phyloP scores from a whole-genome alignment of 2,329 filamentous ascomycete species.

The Stachybotrys echinatus region DNA sequence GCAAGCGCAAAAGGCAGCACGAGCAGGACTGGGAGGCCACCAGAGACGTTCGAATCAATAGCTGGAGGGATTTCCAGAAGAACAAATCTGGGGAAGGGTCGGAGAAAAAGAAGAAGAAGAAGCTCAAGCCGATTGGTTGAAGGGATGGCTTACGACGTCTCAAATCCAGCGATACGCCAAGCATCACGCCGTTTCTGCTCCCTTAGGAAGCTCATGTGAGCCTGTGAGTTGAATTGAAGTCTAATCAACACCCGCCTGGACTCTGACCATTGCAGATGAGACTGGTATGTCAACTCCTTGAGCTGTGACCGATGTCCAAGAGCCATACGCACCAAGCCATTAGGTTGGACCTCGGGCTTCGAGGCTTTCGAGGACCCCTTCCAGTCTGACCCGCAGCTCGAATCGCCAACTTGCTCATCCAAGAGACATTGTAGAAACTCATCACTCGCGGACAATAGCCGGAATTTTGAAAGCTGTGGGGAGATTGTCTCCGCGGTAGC shows the following conservation, averaged over 20 bases:
- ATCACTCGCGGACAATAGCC: too few species aligned
- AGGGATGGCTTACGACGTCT: too few species aligned
- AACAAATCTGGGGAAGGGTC: conserved; percentile 46
- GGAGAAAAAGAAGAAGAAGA: conserved; percentile 64
- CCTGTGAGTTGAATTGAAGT: background rate
- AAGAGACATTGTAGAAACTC: too few species aligned
- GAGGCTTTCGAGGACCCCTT: too few species aligned
- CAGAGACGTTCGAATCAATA: conserved; percentile 83
- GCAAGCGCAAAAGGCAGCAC: conserved; percentile 84
- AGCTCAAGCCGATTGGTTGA: conserved; percentile 59
- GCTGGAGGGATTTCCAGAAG: conserved; percentile 91
- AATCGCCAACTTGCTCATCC: background rate
- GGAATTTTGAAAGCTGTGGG: conserved; percentile 17
- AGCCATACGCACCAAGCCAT: background rate
- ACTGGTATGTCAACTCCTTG: background rate
- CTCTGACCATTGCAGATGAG: conserved; percentile 19
- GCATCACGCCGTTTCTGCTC: too few species aligned
- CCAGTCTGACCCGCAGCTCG: too few species aligned
- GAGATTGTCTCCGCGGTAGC: conserved; percentile 24
- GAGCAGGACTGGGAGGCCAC: conserved; percentile 95
- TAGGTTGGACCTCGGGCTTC: background rate
- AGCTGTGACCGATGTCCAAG: background rate
- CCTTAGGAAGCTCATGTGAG: too few species aligned
- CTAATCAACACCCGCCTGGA: conserved; percentile 10
- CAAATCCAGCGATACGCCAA: too few species aligned